These are phyloP conservation scores for Ustilago vetiveriae DNA, from an alignment of 1,284 basidiomycete species.

Conservation along the genomic window DNA sequence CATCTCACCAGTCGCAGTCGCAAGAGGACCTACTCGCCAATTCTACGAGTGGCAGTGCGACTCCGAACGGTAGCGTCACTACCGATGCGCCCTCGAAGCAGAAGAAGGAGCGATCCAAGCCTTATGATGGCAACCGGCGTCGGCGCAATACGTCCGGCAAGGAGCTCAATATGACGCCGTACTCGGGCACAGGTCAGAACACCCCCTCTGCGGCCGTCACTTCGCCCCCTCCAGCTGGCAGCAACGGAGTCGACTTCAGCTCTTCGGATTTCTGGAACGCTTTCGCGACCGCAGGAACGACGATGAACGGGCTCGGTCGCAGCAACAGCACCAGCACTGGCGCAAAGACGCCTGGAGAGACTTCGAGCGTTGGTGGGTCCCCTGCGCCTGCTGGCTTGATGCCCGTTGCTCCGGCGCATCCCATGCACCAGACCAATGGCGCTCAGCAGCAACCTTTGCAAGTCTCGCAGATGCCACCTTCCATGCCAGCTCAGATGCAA, in stretches of 20 bases:
- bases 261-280: slow-evolving; percentile 51
- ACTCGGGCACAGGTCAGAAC: slow-evolving; percentile 41
- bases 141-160: slow-evolving; percentile 48
- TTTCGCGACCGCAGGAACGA: slow-evolving; percentile 32
- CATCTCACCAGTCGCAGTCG: slow-evolving; percentile 8
- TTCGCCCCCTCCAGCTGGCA: slow-evolving; percentile 13
- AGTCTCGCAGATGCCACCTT: slow-evolving; percentile 26
- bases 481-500: slow-evolving; percentile 42
- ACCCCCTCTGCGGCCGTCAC: slow-evolving; percentile 32
- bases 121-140: slow-evolving; percentile 53
- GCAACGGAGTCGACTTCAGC: slow-evolving; percentile 36
- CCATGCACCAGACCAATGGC: slow-evolving; percentile 18
- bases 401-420: slow-evolving; percentile 6
- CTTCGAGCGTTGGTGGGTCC: slow-evolving; percentile 34
- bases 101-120: slow-evolving; percentile 54
- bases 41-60: slow-evolving; percentile 33
- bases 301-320: slow-evolving; percentile 33
- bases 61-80: slow-evolving; percentile 32
- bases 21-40: slow-evolving; percentile 13
- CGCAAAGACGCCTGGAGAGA: slow-evolving; percentile 39
- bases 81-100: slow-evolving; percentile 18
- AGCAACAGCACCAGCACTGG: slow-evolving; percentile 51
- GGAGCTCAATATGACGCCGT: slow-evolving; percentile 51
- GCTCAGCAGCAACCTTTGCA: slow-evolving; percentile 12
- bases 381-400: slow-evolving; percentile 21